A percentile compares a stretch with the other conserved stretches of the same genome.
phyloP scores from a whole-genome alignment of 768 basidiomycete genomes.

The Russula olivacea region DNA sequence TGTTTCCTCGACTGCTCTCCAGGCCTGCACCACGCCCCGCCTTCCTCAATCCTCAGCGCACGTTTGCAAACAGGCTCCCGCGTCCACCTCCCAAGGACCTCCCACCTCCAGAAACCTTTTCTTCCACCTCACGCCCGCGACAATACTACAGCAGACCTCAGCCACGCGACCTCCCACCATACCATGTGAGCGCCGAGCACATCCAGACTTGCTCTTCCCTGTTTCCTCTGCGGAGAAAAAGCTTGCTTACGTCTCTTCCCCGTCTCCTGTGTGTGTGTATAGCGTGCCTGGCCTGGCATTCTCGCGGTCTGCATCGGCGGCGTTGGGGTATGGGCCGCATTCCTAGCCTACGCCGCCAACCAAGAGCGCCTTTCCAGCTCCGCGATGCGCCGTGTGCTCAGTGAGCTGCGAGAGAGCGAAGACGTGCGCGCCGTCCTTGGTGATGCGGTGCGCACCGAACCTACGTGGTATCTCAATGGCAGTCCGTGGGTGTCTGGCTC shows the following conservation, averaged over 20 bases:
- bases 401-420: slow-evolving; percentile 48
- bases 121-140: slow-evolving; percentile 41
- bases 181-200: slow-evolving; percentile 32
- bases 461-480: slow-evolving; percentile 72
- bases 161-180: slow-evolving; percentile 39
- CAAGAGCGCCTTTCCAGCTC: slow-evolving; percentile 74
- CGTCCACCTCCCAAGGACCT: slow-evolving; percentile 19
- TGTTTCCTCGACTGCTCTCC: neutral
- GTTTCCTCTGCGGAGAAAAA: neutral
- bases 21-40: neutral
- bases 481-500: slow-evolving; percentile 65
- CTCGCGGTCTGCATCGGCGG: slow-evolving; percentile 48
- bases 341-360: slow-evolving; percentile 66
- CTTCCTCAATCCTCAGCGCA: neutral
- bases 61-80: slow-evolving; percentile 18
- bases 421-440: slow-evolving; percentile 52
- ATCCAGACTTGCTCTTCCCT: neutral
- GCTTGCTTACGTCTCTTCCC: neutral
- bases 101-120: slow-evolving; percentile 36
- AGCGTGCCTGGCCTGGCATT: slow-evolving; percentile 53
- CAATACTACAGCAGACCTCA: slow-evolving; percentile 41
- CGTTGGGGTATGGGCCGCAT: slow-evolving; percentile 57
- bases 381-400: slow-evolving; percentile 60
- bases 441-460: slow-evolving; percentile 57
- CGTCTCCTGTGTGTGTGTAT: neutral